Percentiles rank a stretch among this genome's conserved stretches.
These are phyloP conservation scores for Ramaria sp. DNA, from an alignment of 768 basidiomycete genomes.

Conservation along the genomic window DNA sequence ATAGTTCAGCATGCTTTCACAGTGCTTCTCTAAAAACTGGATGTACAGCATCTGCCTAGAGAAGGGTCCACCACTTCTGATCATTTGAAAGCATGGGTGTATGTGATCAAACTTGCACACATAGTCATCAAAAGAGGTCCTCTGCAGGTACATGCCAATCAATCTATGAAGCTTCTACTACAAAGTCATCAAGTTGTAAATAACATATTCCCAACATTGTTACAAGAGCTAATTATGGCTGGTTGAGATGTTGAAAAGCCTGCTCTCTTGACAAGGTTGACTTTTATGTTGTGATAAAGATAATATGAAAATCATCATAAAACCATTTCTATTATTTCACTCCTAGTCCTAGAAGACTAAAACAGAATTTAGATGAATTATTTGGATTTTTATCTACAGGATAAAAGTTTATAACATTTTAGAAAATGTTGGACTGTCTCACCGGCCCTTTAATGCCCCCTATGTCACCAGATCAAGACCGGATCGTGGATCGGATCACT, in stretches of 20 bases:
- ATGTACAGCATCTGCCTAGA: constrained; percentile 35
- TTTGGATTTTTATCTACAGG: too few species aligned
- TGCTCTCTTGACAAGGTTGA: not conserved
- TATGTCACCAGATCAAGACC: too few species aligned
- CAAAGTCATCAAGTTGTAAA: not conserved
- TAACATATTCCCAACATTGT: not conserved
- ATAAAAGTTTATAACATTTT: too few species aligned
- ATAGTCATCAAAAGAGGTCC: not conserved
- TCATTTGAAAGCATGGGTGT: constrained; percentile 46
- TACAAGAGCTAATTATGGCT: not conserved
- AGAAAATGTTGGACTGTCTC: too few species aligned
- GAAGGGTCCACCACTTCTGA: constrained; percentile 34
- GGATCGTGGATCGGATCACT: too few species aligned
- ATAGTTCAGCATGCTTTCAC: constrained; percentile 30
- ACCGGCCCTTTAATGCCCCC: too few species aligned
- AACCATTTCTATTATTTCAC: too few species aligned
- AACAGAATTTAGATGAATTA: too few species aligned
- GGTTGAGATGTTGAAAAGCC: not conserved
- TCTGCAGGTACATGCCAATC: not conserved
- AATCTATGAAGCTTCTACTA: not conserved
- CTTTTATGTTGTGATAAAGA: too few species aligned
- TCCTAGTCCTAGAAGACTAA: too few species aligned
- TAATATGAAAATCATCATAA: too few species aligned
- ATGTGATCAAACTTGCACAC: constrained; percentile 12
- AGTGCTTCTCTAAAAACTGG: constrained; percentile 17